These are phyloP conservation scores for Hypoxylon sp. DNA, from an alignment of 2,329 filamentous ascomycete species.

Conservation along the genomic window DNA sequence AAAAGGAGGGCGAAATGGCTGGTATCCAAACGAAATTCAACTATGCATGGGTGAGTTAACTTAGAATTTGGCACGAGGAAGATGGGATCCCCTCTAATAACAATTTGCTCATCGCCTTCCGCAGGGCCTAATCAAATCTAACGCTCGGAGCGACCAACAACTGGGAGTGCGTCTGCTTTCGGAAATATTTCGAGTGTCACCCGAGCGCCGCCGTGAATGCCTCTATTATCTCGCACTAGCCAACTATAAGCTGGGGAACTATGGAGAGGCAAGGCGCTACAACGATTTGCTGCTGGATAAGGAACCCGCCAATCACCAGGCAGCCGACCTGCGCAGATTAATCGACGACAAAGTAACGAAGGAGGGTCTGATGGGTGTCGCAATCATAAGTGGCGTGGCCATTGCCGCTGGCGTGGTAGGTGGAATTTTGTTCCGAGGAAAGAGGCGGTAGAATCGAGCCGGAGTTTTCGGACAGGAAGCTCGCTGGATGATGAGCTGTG, in stretches of 20 bases:
- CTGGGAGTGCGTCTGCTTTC: conserved; percentile 93
- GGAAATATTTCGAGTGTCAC: conserved; percentile 94
- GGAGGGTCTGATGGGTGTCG: conserved; percentile 93
- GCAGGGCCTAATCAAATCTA: conserved; percentile 95
- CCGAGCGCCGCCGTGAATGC: conserved; percentile 95
- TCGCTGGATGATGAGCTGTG: not conserved
- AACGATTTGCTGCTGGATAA: conserved; percentile 93
- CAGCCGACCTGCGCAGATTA: conserved; percentile 84
- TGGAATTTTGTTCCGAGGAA: conserved; percentile 79
- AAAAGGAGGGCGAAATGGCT: conserved; percentile 97
- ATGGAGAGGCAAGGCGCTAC: conserved; percentile 92
- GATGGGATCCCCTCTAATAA: not conserved
- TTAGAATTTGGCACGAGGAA: not conserved
- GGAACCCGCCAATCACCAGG: conserved; percentile 92
- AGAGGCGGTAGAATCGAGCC: conserved; percentile 45
- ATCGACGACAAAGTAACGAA: conserved; percentile 97
- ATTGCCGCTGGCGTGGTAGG: conserved; percentile 95
- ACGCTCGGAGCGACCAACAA: conserved; percentile 87
- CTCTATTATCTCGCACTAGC: conserved; percentile 98
- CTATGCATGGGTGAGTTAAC: conserved; percentile 87
- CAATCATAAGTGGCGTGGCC: conserved; percentile 93
- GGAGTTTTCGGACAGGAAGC: conserved; percentile 11
- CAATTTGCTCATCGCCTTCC: conserved; percentile 18
- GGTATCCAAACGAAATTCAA: conserved; percentile 99
- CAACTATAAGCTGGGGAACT: conserved; percentile 99